Evolutionary conservation across 176 grass and related monocot genomes (phyloP).

Genomic region (Eragrostis nindensis): DNA sequence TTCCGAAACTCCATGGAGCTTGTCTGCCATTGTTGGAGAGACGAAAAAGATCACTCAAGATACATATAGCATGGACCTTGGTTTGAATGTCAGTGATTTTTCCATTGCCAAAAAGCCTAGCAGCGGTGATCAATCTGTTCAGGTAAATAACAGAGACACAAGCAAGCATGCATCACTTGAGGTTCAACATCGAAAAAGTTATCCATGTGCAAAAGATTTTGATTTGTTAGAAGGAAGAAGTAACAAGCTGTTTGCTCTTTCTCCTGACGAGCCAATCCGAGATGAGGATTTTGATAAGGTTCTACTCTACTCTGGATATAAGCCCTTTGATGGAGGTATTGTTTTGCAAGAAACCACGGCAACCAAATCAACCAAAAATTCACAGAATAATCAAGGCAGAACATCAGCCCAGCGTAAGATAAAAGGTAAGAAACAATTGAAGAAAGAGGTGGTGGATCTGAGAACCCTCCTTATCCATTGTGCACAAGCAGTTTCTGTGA

Average conservation of each 20-base stretch:
- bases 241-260: constrained; percentile 50
- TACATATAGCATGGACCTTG: not conserved
- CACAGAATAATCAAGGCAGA: constrained; percentile 15
- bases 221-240: constrained; percentile 56
- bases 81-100: constrained; percentile 33
- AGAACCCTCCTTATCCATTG: constrained; percentile 63
- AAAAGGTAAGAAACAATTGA: constrained; percentile 30
- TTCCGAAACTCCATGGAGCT: constrained; percentile 35
- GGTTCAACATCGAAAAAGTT: constrained; percentile 9
- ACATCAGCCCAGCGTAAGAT: constrained; percentile 1
- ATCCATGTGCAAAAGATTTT: constrained; percentile 25
- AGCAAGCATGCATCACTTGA: constrained; percentile 34
- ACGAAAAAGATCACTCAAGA: not conserved
- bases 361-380: not conserved
- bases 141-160: not conserved
- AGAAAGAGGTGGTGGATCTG: constrained; percentile 58
- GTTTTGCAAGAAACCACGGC: constrained; percentile 21
- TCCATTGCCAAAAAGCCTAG: constrained; percentile 4
- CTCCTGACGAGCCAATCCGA: constrained; percentile 31
- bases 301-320: constrained; percentile 45
- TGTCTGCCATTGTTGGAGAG: constrained; percentile 31
- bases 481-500: constrained; percentile 55
- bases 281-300: constrained; percentile 55
- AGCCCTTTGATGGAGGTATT: constrained; percentile 4
- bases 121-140: not conserved